Evolutionary conservation across 495 filamentous ascomycete species (phyloP).

Genomic region (Lophiotrema nucula): DNA sequence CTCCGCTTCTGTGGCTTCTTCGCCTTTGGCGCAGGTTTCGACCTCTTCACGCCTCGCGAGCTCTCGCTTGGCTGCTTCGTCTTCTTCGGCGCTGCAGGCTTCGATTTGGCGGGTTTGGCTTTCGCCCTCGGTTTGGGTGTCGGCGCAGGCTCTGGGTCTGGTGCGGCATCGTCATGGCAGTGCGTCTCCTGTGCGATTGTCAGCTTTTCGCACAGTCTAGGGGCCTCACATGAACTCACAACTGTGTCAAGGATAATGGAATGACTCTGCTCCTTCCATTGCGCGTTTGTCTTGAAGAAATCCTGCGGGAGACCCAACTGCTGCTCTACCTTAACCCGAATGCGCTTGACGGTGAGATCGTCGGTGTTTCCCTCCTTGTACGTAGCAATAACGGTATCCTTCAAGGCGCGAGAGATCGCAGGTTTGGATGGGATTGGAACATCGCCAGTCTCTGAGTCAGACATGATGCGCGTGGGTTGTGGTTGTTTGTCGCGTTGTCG

Average conservation of each 20-base stretch:
- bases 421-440: slow-evolving; percentile 26
- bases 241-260: slow-evolving; percentile 66
- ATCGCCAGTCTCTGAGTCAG: slow-evolving; percentile 35
- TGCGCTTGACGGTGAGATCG: slow-evolving; percentile 71
- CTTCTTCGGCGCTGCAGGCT: slow-evolving; percentile 29
- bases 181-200: slow-evolving; percentile 18
- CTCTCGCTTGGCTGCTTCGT: not conserved
- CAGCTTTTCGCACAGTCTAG: not conserved
- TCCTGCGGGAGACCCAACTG: slow-evolving; percentile 62
- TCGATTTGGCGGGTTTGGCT: slow-evolving; percentile 11
- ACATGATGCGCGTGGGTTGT: slow-evolving; percentile 31
- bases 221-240: slow-evolving; percentile 49
- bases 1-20: slow-evolving; percentile 31
- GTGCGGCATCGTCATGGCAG: slow-evolving; percentile 10
- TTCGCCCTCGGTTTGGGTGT: slow-evolving; percentile 24
- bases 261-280: slow-evolving; percentile 83
- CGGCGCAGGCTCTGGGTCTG: slow-evolving; percentile 12
- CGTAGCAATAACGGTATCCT: slow-evolving; percentile 56
- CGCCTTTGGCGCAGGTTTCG: slow-evolving; percentile 2
- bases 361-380: slow-evolving; percentile 59
- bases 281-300: slow-evolving; percentile 62
- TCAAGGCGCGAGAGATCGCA: slow-evolving; percentile 54
- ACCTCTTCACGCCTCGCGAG: slow-evolving; percentile 25
- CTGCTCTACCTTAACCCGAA: slow-evolving; percentile 66
- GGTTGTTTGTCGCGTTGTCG: slow-evolving; percentile 4